Conservation (phyloP, 1,139 yeast species). For the Nakaseomyces uthaithaninus region DNA sequence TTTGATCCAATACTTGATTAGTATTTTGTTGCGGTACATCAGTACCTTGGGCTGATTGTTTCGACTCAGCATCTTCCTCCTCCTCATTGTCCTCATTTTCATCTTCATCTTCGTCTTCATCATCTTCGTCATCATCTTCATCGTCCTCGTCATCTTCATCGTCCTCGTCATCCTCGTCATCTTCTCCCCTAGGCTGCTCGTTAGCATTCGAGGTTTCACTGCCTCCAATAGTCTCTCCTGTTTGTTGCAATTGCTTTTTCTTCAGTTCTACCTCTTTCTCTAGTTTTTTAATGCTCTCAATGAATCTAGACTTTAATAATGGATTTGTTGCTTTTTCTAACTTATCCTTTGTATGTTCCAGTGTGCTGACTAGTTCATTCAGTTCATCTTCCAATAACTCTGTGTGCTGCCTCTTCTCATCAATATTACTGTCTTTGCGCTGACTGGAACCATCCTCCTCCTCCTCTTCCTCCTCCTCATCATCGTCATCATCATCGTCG, state of each 20-base stretch:
- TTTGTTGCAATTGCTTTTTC: constrained; percentile 50
- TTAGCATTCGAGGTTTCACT: constrained; percentile 23
- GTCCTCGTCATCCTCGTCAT: constrained; percentile 30
- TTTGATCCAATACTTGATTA: constrained; percentile 27
- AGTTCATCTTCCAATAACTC: constrained; percentile 81
- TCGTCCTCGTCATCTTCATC: constrained; percentile 30
- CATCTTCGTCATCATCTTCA: constrained; percentile 28
- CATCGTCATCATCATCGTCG: constrained; percentile 43
- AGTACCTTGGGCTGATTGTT: constrained; percentile 5
- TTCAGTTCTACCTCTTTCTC: constrained; percentile 79
- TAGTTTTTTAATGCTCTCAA: constrained; percentile 70
- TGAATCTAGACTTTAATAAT: constrained; percentile 78
- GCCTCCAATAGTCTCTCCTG: constrained; percentile 29
- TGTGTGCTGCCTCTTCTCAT: constrained; percentile 50
- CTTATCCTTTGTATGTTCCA: constrained; percentile 66
- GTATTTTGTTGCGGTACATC: too few species aligned
- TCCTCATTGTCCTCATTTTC: constrained; percentile 29
- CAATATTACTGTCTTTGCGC: constrained; percentile 27
- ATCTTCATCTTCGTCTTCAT: constrained; percentile 17
- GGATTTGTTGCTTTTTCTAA: constrained; percentile 75
- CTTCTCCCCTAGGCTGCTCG: constrained; percentile 25
- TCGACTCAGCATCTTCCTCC: constrained; percentile 31
- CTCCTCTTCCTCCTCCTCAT: constrained; percentile 47
- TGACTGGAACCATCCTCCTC: constrained; percentile 40
- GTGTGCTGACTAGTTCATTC: constrained; percentile 69